Percentiles rank a stretch among this genome's conserved stretches.
These are phyloP conservation scores for Rhodotorula sp. DNA, from an alignment of 1,284 basidiomycete species.

Conservation along the genomic window DNA sequence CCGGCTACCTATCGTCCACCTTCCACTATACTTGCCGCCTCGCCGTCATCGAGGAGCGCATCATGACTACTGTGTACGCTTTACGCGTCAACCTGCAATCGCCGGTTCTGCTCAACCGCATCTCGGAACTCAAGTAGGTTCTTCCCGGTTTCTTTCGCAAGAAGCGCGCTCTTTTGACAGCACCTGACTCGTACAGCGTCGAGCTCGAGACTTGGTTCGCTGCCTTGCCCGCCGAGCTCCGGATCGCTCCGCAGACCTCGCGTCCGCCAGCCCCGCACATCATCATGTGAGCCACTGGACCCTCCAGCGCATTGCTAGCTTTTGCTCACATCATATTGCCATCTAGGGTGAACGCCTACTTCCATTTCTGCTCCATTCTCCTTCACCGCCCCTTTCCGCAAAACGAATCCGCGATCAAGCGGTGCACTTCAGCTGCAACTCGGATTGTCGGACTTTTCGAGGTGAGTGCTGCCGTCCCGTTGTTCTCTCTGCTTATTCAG, in stretches of 20 bases:
- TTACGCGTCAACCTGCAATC: constrained; percentile 1
- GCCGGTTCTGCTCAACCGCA: neutral
- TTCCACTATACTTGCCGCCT: constrained; percentile 17
- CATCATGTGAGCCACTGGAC: neutral
- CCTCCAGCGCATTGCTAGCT: neutral
- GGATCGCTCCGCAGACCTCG: constrained; percentile 15
- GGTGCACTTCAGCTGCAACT: constrained; percentile 61
- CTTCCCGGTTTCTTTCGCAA: neutral
- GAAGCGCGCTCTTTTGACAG: too few relatives aligned
- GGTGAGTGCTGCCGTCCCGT: neutral
- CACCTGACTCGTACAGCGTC: constrained; percentile 1
- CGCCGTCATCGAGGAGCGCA: constrained; percentile 12
- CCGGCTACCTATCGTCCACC: constrained; percentile 3
- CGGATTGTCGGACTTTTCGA: constrained; percentile 62
- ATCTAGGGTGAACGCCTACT: constrained; percentile 54
- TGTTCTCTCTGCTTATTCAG: too few relatives aligned
- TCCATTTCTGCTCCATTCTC: constrained; percentile 65
- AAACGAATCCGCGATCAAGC: constrained; percentile 40
- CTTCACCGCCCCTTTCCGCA: constrained; percentile 61
- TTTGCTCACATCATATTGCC: neutral
- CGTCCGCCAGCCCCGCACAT: constrained; percentile 57
- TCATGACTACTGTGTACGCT: constrained; percentile 10
- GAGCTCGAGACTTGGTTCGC: constrained; percentile 24
- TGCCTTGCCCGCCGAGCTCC: neutral
- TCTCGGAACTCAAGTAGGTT: constrained; percentile 19